Base-by-base conservation (phyloP, 805 yeast genomes). In the Saccharomyces jurei region DNA sequence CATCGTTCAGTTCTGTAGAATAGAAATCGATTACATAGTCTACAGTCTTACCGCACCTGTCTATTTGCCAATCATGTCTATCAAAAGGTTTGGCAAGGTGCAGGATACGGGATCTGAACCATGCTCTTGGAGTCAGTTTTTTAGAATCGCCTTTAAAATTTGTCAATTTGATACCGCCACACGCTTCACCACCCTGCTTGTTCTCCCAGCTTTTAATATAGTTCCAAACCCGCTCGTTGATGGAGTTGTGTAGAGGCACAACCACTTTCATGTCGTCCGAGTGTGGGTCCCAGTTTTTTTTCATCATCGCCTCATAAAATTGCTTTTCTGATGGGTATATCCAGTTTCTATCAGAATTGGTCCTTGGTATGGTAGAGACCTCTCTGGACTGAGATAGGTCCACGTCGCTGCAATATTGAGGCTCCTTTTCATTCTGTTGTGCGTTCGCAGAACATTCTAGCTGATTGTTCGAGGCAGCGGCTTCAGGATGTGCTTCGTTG, bases 21-120 rank as follows among this genome's bases (percentile, higher is more conserved):
- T 92, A 92, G 67, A 90, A 92, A 69, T 92, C 99, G 64, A 92
- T 92, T 48, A 92, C 97, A 63, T 92, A 92, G 50, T 89, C 97
- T 22, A 92, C 79, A 51, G 80, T 78, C 25, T 74, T 78, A 2
- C 98, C 98, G 69, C 97, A 89, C 52, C 97, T 75, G 63, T 87
- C 83, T 10, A 92, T 79, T 6, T 79, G 76, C 99, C 99, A 92
- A 71, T 92, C 99, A 67, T 92, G 99, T 63, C 99, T 80, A 71
- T 92, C 99, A 72, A 92, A 92, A 0, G 99, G 99, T 57, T 79
- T 79, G 50, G 82, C 83, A 54, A 80, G 77, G 0, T 96, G 96
- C 51, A 88, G 63, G 41, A 82, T 65, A 52, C 80, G 70, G n/a
- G 64, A 58, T 55, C 84, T 80, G 56, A 86, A 74, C 57, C 88